A percentile compares a stretch with the other conserved stretches of the same genome.
phyloP scores from a whole-genome alignment of 164 flowering plant genomes.

The Annona cherimola region DNA sequence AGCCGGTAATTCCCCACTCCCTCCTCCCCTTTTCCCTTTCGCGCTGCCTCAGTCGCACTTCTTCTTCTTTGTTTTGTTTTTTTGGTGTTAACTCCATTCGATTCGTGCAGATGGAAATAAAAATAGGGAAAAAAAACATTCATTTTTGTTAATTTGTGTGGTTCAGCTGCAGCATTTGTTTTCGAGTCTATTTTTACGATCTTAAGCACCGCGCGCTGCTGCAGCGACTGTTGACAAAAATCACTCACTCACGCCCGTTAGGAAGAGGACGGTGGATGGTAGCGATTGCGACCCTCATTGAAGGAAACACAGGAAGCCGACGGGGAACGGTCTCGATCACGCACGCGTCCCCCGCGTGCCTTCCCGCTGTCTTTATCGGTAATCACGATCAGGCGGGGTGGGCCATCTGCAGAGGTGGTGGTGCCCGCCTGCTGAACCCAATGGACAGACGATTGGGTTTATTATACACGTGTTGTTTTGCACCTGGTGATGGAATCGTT shows the following conservation, averaged over 20 bases:
- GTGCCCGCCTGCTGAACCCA: too few relatives aligned
- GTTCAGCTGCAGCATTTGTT: background rate
- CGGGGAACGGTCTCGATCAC: too few relatives aligned
- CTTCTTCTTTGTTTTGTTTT: background rate
- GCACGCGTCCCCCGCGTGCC: too few relatives aligned
- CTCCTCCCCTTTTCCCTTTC: background rate
- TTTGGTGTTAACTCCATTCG: conserved; percentile 10
- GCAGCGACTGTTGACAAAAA: background rate
- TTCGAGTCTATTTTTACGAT: background rate
- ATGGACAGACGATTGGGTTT: too few relatives aligned
- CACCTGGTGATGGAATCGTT: too few relatives aligned
- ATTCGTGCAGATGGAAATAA: conserved; percentile 34
- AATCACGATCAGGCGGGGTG: too few relatives aligned
- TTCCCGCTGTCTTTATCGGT: too few relatives aligned
- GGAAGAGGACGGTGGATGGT: background rate
- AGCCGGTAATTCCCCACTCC: conserved; percentile 41
- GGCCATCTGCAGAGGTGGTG: too few relatives aligned
- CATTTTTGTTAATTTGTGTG: conserved; percentile 9
- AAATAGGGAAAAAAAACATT: conserved; percentile 15
- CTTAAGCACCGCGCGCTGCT: too few relatives aligned
- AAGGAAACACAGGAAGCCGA: background rate
- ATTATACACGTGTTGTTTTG: too few relatives aligned
- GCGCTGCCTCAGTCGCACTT: background rate
- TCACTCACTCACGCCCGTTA: background rate
- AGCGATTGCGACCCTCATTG: background rate